Evolutionary conservation across 2,329 filamentous ascomycete species (phyloP).

Genomic region (Camillea tinctor): DNA sequence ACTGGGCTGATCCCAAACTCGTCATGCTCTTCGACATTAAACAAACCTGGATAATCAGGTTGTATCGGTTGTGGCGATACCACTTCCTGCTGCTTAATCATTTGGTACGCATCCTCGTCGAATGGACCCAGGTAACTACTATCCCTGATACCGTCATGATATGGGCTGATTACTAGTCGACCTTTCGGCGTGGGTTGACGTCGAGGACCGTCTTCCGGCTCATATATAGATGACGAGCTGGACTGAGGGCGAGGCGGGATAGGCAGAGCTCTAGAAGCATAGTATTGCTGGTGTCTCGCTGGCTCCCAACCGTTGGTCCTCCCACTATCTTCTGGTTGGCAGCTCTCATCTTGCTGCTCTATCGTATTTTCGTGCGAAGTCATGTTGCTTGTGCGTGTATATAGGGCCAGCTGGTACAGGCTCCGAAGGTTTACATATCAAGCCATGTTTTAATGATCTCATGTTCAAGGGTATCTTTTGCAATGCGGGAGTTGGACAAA

Average conservation of each 20-base stretch:
- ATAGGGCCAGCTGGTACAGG: background rate
- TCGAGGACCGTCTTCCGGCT: constrained; percentile 8
- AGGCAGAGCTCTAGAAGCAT: background rate
- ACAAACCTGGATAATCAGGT: constrained; percentile 17
- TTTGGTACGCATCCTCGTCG: constrained; percentile 12
- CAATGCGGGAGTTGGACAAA: background rate
- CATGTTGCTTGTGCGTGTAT: background rate
- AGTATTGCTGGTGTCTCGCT: background rate
- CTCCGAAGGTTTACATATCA: background rate
- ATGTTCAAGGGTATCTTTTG: background rate
- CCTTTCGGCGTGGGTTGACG: constrained; percentile 1
- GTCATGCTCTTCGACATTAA: constrained; percentile 12
- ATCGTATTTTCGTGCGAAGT: background rate
- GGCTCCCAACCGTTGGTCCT: background rate
- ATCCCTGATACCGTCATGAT: background rate
- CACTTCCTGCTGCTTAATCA: constrained; percentile 16
- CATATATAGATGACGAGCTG: constrained; percentile 17
- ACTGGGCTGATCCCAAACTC: constrained; percentile 23
- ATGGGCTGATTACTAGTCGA: background rate
- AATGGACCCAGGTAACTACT: constrained; percentile 7
- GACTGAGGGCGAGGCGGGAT: constrained; percentile 17
- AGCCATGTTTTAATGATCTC: background rate
- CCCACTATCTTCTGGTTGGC: background rate
- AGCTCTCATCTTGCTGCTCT: background rate
- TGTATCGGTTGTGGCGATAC: constrained; percentile 20